Conservation (phyloP, 495 filamentous ascomycete species). For the Lichina pygmaea region DNA sequence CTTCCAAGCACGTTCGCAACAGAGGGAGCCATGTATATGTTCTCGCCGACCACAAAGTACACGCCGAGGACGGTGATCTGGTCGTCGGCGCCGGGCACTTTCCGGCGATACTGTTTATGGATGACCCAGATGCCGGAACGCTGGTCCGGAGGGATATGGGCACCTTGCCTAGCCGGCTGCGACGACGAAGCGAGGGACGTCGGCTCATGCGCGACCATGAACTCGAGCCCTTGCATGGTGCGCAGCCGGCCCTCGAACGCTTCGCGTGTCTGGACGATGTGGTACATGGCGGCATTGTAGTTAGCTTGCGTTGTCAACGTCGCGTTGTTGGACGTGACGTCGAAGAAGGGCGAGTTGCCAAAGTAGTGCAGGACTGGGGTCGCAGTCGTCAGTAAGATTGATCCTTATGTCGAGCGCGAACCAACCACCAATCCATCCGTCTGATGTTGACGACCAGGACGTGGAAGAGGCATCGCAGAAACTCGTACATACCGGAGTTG, state of each 20-base stretch:
- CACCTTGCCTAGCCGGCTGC: slow-evolving; percentile 5
- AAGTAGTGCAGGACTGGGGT: slow-evolving; percentile 67
- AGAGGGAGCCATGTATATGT: slow-evolving; percentile 73
- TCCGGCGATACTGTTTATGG: slow-evolving; percentile 56
- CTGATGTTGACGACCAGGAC: too few relatives aligned
- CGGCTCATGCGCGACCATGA: slow-evolving; percentile 12
- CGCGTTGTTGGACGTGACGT: slow-evolving; percentile 68
- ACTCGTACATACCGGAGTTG: slow-evolving; percentile 8
- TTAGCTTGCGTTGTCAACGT: slow-evolving; percentile 47
- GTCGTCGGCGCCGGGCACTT: slow-evolving; percentile 28
- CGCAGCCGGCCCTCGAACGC: slow-evolving; percentile 51
- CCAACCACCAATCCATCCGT: background rate
- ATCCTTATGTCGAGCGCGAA: background rate
- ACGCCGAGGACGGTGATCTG: slow-evolving; percentile 46
- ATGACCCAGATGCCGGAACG: slow-evolving; percentile 62
- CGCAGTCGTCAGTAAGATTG: background rate
- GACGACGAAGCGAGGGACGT: slow-evolving; percentile 21
- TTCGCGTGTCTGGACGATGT: slow-evolving; percentile 37
- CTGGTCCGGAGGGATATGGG: slow-evolving; percentile 7
- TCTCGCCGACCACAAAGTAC: slow-evolving; percentile 65
- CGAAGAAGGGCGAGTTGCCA: slow-evolving; percentile 70
- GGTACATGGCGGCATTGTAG: slow-evolving; percentile 32
- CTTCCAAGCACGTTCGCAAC: slow-evolving; percentile 51
- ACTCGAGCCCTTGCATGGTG: slow-evolving; percentile 43
- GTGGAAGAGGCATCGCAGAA: background rate